phyloP scores from a whole-genome alignment of 1,284 basidiomycete genomes.

The Gomphus bonarii region DNA sequence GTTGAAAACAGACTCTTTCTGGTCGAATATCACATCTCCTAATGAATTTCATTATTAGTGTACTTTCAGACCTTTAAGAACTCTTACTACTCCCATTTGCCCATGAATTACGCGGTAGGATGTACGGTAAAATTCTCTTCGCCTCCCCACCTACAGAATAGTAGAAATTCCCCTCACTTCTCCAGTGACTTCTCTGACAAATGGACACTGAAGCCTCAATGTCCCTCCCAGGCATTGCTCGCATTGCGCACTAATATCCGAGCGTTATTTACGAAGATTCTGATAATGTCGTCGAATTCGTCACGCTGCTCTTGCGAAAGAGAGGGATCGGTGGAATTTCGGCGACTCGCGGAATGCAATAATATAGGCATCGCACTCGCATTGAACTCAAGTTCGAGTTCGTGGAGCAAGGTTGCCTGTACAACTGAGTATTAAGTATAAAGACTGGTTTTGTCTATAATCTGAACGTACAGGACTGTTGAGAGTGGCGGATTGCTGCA shows the following conservation, averaged over 20 bases:
- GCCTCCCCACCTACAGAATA: too few species aligned
- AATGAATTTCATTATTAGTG: background rate
- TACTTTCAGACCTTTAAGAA: background rate
- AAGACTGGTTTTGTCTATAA: conserved; percentile 2
- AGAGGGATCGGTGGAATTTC: conserved; percentile 29
- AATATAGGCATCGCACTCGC: conserved; percentile 35
- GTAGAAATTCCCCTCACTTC: too few species aligned
- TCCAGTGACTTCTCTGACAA: too few species aligned
- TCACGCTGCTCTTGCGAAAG: conserved; percentile 50
- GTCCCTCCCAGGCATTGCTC: conserved; percentile 13
- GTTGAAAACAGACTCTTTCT: background rate
- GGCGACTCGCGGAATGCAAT: conserved; percentile 43
- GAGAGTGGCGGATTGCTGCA: conserved; percentile 43
- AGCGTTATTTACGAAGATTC: conserved; percentile 76
- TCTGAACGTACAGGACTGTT: conserved; percentile 32
- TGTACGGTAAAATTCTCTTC: background rate
- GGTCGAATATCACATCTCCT: background rate
- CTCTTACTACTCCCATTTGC: background rate
- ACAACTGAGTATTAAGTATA: background rate
- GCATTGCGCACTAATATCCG: conserved; percentile 66
- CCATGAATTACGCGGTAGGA: background rate
- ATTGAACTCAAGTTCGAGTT: conserved; percentile 64
- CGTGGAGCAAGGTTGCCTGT: conserved; percentile 57
- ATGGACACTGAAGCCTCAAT: background rate
- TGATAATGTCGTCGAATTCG: conserved; percentile 70